Percentiles rank a stretch among this genome's conserved stretches.
Evolutionary conservation across 2,329 filamentous ascomycete genomes (phyloP).

Genomic region (Alternaria triticimaculans): DNA sequence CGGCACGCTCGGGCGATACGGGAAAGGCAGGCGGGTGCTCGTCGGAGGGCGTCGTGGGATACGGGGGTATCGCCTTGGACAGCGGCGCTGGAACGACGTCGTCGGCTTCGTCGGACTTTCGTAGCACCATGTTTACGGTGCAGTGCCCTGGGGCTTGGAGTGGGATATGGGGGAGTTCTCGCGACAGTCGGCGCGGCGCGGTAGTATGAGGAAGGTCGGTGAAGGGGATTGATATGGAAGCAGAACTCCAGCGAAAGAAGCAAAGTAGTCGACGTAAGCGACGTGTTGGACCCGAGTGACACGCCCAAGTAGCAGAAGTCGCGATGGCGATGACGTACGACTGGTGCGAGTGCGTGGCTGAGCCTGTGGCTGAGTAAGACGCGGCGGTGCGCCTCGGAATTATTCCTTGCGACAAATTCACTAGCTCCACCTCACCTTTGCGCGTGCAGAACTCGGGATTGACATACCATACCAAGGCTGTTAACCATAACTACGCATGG

Average conservation of each 20-base stretch:
- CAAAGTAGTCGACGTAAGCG: not conserved
- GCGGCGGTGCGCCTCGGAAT: not conserved
- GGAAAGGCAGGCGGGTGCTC: conserved; percentile 37
- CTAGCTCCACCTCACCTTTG: conserved; percentile 9
- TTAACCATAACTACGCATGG: conserved; percentile 10
- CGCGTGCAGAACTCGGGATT: not conserved
- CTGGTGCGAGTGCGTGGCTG: conserved; percentile 1
- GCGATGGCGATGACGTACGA: conserved; percentile 19
- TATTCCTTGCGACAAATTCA: conserved; percentile 11
- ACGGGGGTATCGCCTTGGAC: conserved; percentile 52
- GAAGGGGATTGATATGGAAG: not conserved
- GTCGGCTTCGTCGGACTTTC: conserved; percentile 48
- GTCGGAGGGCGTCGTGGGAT: conserved; percentile 52
- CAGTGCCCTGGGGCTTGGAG: not conserved
- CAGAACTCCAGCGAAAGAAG: not conserved
- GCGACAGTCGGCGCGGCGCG: not conserved
- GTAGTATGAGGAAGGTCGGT: not conserved
- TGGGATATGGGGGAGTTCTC: not conserved
- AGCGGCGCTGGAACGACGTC: conserved; percentile 51
- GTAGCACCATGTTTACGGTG: conserved; percentile 53
- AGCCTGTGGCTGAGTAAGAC: not conserved
- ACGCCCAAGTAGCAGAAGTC: conserved; percentile 9
- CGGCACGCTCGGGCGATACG: conserved; percentile 20
- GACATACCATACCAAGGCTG: not conserved
- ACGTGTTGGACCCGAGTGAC: not conserved